Evolutionary conservation across 768 basidiomycete genomes (phyloP), one percentile per base, ranked within the genome.

Genomic region (Rhodotorula kratochvilovae): DNA sequence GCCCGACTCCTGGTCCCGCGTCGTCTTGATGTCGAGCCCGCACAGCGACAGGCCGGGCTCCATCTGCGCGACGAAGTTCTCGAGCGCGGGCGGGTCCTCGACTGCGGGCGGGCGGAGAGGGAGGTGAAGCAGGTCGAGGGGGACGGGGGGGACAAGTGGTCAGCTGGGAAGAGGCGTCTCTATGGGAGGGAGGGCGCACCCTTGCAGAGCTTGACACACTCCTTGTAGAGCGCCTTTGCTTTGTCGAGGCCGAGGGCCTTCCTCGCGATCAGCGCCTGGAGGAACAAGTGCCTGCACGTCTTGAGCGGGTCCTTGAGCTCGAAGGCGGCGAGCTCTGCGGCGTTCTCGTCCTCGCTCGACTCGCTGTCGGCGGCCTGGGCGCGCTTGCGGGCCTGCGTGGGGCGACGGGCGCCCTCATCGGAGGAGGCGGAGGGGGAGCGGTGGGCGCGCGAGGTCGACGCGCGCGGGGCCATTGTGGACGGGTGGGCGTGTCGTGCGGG

Each of bases 231-330:
- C 50, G 83, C 80, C 60, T 86, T 83, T 0, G 87, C 90, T 5
- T 90, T 84, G 31, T 84, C 84, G 58, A 83, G 83, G n/a, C 90
- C 86, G 10, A 92, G 79, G 16, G 87, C 80, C 25, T 87, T 85
- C 27, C 90, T 85, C 31, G 90, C 90, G 35, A 92, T 81, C 31
- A 91, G 81, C 0, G 89, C 86, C 72, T 93, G 91, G 29, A 92
- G 84, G 75, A 90, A 92, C 57, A 93, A n/a, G 58, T 74, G 68
- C 39, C 56, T 31, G 53, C 66, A 67, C 33, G 68, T 85, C 48
- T 87, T 66, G 31, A 62, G 36, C 7, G 76, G 72, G 48, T 77
- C 63, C 7, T 27, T 21, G 27, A 70, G 57, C 23, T 64, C 42
- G 29, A 68, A 42, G 1, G 45, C 45, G 11, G 56, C 70, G 46